Evolutionary conservation across 108 stramenopile genomes (phyloP).

Genomic region (Schizochytrium sp.): DNA sequence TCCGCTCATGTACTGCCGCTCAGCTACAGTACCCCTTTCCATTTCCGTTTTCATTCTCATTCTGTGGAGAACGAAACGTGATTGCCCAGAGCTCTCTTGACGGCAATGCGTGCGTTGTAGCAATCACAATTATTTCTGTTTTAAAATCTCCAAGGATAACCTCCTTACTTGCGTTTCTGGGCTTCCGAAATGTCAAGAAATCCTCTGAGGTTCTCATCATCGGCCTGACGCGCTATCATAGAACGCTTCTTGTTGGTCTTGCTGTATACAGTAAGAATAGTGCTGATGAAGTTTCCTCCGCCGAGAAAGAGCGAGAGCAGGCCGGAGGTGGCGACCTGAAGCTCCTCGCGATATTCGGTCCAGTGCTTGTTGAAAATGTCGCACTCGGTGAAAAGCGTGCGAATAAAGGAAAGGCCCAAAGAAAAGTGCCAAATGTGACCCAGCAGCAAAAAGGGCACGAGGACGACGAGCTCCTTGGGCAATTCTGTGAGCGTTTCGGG

Average conservation of each 20-base stretch:
- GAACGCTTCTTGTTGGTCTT: slow-evolving; percentile 9
- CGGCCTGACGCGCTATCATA: background rate
- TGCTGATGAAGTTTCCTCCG: background rate
- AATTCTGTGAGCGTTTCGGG: background rate
- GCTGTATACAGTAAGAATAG: slow-evolving; percentile 11
- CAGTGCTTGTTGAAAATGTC: slow-evolving; percentile 10
- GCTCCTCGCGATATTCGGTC: slow-evolving; percentile 20
- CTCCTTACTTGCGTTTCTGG: background rate
- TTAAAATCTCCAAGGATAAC: background rate
- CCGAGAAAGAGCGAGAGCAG: background rate
- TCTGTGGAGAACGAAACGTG: too few relatives aligned
- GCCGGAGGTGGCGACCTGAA: background rate
- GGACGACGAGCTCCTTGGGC: background rate
- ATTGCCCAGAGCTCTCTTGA: too few relatives aligned
- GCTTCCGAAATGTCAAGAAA: background rate
- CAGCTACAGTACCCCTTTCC: too few relatives aligned
- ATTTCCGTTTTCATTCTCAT: too few relatives aligned
- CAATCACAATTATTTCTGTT: too few relatives aligned
- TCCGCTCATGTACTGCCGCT: too few relatives aligned
- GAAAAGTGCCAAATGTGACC: background rate
- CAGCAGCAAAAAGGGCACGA: slow-evolving; percentile 2
- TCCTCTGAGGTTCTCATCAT: background rate
- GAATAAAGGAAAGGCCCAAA: background rate
- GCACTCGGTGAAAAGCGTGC: background rate
- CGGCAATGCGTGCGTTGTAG: too few relatives aligned